A percentile compares a stretch with the other conserved stretches of the same genome.
Evolutionary conservation across 148 eudicot species (phyloP).

Genomic region (Suaeda aralocaspica): DNA sequence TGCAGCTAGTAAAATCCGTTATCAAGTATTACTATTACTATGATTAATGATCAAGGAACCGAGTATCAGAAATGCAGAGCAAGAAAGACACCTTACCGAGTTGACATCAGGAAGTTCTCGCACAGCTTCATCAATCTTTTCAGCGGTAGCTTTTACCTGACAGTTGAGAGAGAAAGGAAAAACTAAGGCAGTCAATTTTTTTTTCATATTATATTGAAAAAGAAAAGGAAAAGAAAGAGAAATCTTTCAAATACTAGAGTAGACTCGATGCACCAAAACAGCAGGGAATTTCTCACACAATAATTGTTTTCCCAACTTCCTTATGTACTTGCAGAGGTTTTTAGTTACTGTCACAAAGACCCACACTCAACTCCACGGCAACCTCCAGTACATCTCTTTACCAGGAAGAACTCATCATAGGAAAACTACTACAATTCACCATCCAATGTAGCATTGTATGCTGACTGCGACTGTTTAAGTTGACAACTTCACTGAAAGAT

Average conservation of each 20-base stretch:
- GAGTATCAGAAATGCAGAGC: conserved; percentile 24
- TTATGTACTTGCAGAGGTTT: no score
- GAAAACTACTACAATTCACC: background rate
- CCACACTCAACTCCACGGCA: no score
- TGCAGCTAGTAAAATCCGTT: no score
- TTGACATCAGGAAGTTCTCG: conserved; percentile 99
- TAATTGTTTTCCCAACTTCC: no score
- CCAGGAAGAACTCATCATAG: no score
- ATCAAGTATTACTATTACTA: no score
- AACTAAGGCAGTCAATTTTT: conserved; percentile 13
- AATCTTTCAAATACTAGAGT: no score
- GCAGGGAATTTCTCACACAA: no score
- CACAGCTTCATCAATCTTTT: conserved; percentile 94
- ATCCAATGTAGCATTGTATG: background rate
- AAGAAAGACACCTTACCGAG: conserved; percentile 86
- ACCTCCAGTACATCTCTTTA: no score
- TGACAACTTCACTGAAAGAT: background rate
- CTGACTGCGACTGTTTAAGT: background rate
- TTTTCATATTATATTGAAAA: no score
- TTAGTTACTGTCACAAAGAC: no score
- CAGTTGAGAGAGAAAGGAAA: conserved; percentile 1
- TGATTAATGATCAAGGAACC: conserved; percentile 2
- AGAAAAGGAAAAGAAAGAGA: background rate
- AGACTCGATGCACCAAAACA: no score
- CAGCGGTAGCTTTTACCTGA: conserved; percentile 97